These are phyloP conservation scores for Neurospora sp. DNA, from an alignment of 495 filamentous ascomycete species.

Conservation along the genomic window DNA sequence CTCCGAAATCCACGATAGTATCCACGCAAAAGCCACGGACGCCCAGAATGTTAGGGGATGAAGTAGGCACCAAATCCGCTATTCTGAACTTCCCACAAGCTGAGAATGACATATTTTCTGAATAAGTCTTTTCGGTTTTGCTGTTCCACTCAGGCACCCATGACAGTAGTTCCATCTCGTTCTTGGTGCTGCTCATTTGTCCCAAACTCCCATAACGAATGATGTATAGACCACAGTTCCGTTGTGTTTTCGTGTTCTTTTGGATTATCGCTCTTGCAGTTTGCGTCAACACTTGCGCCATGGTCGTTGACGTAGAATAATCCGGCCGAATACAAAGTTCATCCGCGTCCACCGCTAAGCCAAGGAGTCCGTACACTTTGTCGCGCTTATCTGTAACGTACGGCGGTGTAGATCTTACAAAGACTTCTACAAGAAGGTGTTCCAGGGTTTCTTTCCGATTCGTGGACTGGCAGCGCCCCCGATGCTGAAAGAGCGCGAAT, in stretches of 20 bases:
- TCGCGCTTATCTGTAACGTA: slow-evolving; percentile 1
- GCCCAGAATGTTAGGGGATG: neutral
- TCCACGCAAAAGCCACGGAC: slow-evolving; percentile 3
- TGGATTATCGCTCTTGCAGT: slow-evolving; percentile 6
- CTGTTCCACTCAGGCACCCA: slow-evolving; percentile 10
- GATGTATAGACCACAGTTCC: neutral
- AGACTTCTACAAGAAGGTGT: neutral
- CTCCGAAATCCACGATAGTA: neutral
- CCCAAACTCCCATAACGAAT: neutral
- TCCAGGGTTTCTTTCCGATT: neutral
- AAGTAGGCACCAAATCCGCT: neutral
- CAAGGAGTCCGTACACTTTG: slow-evolving; percentile 7
- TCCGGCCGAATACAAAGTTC: slow-evolving; percentile 3
- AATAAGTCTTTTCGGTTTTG: neutral
- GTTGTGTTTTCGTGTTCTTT: neutral
- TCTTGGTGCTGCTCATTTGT: slow-evolving; percentile 2
- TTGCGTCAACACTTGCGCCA: neutral
- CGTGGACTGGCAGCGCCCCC: neutral
- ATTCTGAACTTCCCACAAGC: neutral
- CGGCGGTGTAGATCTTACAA: neutral
- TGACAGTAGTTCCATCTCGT: neutral
- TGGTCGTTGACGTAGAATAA: neutral
- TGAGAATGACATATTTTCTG: neutral
- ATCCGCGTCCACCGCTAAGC: slow-evolving; percentile 7
- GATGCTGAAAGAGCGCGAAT: fast-evolving